Evolutionary conservation across 768 basidiomycete genomes (phyloP).

Genomic region (Favolaschia claudopus): DNA sequence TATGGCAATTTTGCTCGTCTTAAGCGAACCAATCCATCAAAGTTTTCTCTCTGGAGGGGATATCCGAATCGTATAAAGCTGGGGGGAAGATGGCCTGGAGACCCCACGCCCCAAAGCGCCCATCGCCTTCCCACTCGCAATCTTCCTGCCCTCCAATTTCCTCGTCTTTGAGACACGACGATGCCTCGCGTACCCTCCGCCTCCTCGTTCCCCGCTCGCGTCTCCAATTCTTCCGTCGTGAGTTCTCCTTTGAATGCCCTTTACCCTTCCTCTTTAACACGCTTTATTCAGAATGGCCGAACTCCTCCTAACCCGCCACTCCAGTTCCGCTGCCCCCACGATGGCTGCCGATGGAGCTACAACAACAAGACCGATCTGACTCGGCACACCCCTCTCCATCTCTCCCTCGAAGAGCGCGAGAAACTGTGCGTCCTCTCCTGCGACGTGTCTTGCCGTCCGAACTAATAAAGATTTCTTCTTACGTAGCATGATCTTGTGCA

Average conservation of each 20-base stretch:
- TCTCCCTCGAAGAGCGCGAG: background rate
- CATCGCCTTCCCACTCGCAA: background rate
- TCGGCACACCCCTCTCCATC: background rate
- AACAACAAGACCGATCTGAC: background rate
- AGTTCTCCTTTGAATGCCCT: background rate
- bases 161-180: too few relatives aligned
- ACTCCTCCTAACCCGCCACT: conserved; percentile 7
- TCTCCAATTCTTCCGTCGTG: background rate
- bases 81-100: background rate
- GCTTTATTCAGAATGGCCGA: background rate
- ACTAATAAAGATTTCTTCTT: background rate
- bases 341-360: conserved; percentile 14
- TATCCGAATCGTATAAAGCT: conserved; percentile 18
- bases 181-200: conserved; percentile 17
- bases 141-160: background rate
- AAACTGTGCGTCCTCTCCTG: background rate
- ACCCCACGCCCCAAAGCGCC: conserved; percentile 7
- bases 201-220: background rate
- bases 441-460: too few relatives aligned
- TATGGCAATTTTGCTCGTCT: conserved; percentile 3
- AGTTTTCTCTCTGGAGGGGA: background rate
- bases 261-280: background rate
- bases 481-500: conserved; percentile 9
- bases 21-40: conserved; percentile 18
- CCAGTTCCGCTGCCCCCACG: background rate